Base-by-base conservation (phyloP, 768 basidiomycete species). In the Favolaschia claudopus region DNA sequence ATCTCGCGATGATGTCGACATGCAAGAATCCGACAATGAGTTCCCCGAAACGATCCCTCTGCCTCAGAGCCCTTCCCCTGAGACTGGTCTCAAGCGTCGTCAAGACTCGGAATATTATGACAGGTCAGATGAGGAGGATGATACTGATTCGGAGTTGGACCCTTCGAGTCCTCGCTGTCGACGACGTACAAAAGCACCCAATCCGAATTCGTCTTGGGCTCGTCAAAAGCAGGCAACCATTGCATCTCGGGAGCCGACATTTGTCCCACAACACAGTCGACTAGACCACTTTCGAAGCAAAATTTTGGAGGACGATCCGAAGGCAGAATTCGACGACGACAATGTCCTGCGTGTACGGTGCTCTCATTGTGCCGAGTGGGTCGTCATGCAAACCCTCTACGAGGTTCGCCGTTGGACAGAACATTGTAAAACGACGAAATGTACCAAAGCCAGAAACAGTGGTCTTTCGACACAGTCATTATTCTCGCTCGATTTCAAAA, bases 271-370 rank as follows among this genome's bases (percentile, higher is more conserved):
- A 2, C 1, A 12, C 8, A 20, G 38, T 13, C 50, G 34, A 2
- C 14, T 51, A 3, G 29, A 10, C 12, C 9, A 9, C 4, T 51
- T 51, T 14, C 37, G 50, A 5, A 22, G 10, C 27, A 50, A 50
- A 20, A 12, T 50, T 8, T 27, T 52, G 15, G 20, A n/a, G 7
- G 58, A 44, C 24, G 58, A 53, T 19, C 49, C 20, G 2, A 36
- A 53, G 8, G 38, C 38, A 15, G 50, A 52, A 22, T 42, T 54
- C 22, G 31, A 54, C 20, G 24, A 33, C 12, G 14, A 6, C 7
- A 42, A 60, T 46, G 34, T 60, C 2, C 40, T 37, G 4, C 32
- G 51, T 20, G 43, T 52, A 1, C 51, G 58, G 3, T 48, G 51
- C 20, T 54, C 51, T 10, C n/a, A 46, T 9, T 54, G 49, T 27